Percentiles rank a stretch among this genome's conserved stretches.
Evolutionary conservation across 2,329 filamentous ascomycete genomes (phyloP).

Genomic region (Metarhizium humberi): DNA sequence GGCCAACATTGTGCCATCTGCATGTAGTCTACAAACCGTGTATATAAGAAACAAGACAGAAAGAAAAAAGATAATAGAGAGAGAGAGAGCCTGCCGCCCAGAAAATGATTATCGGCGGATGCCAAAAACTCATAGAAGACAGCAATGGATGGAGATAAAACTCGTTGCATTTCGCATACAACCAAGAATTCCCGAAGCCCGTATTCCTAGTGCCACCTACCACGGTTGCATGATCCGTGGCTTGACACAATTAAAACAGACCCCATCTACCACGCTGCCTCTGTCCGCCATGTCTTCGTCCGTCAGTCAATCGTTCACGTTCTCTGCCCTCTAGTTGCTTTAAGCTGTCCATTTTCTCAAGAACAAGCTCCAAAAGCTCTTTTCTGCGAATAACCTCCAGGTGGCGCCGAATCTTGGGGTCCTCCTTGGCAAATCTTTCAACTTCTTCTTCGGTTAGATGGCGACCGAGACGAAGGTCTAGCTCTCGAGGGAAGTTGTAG

Average conservation of each 20-base stretch:
- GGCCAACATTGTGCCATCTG: neutral
- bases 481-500: constrained; percentile 90
- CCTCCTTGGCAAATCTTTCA: constrained; percentile 85
- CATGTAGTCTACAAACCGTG: neutral
- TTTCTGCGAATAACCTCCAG: constrained; percentile 88
- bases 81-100: neutral
- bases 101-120: too few relatives aligned
- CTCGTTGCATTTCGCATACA: too few relatives aligned
- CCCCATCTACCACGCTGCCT: constrained; percentile 40
- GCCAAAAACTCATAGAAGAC: too few relatives aligned
- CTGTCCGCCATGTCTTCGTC: constrained; percentile 16
- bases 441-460: constrained; percentile 71
- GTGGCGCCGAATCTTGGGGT: constrained; percentile 80
- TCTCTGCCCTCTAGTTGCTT: constrained; percentile 72
- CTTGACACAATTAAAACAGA: constrained; percentile 28
- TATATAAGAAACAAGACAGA: constrained; percentile 1
- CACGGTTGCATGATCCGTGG: neutral
- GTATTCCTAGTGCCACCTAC: too few relatives aligned
- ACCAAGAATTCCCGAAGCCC: too few relatives aligned
- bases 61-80: neutral
- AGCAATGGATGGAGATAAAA: too few relatives aligned
- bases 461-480: constrained; percentile 77
- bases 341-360: constrained; percentile 92
- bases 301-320: constrained; percentile 34
- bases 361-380: constrained; percentile 82